phyloP scores from a whole-genome alignment of 371 early-diverging fungal genomes.

The Haplosporangium sp. region DNA sequence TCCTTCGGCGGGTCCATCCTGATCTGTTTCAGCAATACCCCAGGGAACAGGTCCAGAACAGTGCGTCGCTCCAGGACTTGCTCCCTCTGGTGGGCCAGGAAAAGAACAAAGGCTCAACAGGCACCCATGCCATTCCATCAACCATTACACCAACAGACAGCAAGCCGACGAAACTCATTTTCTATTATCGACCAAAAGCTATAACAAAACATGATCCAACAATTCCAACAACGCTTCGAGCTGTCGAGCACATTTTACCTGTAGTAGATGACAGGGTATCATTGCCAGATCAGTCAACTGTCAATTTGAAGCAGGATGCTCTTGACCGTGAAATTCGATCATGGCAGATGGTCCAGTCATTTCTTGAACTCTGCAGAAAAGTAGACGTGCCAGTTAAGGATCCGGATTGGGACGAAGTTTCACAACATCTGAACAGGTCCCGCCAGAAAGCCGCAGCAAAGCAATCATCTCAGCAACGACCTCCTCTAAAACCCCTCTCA shows the following conservation, averaged over 20 bases:
- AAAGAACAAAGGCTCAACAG: slow-evolving; percentile 2
- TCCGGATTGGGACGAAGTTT: slow-evolving; percentile 24
- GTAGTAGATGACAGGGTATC: slow-evolving; percentile 1
- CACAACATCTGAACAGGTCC: slow-evolving; percentile 16
- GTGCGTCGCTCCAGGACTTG: slow-evolving; percentile 41
- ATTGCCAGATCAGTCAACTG: not conserved
- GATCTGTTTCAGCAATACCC: slow-evolving; percentile 52
- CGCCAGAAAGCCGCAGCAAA: slow-evolving; percentile 10
- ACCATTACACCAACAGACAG: not conserved
- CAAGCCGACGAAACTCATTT: slow-evolving; percentile 17
- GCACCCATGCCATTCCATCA: not conserved
- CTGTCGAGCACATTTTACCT: slow-evolving; percentile 34
- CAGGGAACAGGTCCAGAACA: slow-evolving; percentile 49
- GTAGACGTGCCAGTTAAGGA: slow-evolving; percentile 39
- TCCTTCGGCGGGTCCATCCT: slow-evolving; percentile 46
- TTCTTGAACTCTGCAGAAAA: slow-evolving; percentile 47
- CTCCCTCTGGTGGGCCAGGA: slow-evolving; percentile 32
- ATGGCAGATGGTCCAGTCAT: slow-evolving; percentile 53
- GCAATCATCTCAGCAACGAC: not conserved
- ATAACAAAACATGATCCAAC: not conserved
- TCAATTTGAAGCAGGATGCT: not conserved
- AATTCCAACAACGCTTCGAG: not conserved
- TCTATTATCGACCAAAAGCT: slow-evolving; percentile 27
- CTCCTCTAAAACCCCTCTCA: slow-evolving; percentile 28
- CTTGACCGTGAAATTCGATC: slow-evolving; percentile 44